These are phyloP conservation scores for Talaromyces sp. DNA, from an alignment of 2,329 filamentous ascomycete genomes.

Conservation along the genomic window DNA sequence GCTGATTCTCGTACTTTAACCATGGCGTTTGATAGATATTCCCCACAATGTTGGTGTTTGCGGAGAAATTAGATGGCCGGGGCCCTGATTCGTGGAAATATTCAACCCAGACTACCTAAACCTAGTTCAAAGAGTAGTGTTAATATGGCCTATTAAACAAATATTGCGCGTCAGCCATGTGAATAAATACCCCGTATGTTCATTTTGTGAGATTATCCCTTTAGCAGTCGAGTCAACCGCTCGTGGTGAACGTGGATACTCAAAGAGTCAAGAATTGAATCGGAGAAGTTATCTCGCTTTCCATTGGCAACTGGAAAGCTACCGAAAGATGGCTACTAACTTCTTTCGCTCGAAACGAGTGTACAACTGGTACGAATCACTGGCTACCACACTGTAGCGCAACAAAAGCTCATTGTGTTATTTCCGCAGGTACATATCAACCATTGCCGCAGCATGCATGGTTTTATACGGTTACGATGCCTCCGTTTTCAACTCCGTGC, in stretches of 20 bases:
- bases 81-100: neutral
- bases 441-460: constrained; percentile 70
- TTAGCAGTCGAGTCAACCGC: neutral
- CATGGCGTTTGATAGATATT: neutral
- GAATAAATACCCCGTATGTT: neutral
- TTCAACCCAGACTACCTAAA: neutral
- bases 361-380: constrained; percentile 8
- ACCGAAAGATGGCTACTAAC: neutral
- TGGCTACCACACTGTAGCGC: too few relatives aligned
- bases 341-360: constrained; percentile 3
- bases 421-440: constrained; percentile 55
- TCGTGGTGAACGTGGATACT: neutral
- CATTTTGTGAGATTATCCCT: neutral
- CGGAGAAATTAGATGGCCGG: neutral
- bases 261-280: neutral
- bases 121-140: neutral
- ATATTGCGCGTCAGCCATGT: neutral
- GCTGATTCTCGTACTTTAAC: neutral
- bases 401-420: neutral
- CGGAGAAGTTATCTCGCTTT: neutral
- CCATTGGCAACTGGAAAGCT: neutral
- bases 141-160: neutral
- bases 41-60: neutral
- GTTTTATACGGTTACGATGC: constrained; percentile 72
- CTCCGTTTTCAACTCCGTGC: constrained; percentile 68